Base-by-base conservation (phyloP, 2,329 filamentous ascomycete species). In the Triangularia verruculosa region DNA sequence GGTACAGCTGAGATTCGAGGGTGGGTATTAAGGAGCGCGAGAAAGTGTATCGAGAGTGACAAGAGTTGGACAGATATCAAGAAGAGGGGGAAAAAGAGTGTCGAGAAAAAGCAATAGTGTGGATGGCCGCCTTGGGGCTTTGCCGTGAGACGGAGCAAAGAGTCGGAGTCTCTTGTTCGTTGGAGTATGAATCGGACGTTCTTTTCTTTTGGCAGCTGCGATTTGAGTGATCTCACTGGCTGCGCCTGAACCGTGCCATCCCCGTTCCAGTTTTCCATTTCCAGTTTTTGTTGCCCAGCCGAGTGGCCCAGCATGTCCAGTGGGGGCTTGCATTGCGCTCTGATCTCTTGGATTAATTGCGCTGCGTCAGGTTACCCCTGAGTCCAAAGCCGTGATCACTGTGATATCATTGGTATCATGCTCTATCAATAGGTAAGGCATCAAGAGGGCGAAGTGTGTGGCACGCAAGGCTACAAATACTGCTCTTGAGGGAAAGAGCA, bases 331-430 rank as follows among this genome's bases (percentile, higher is more conserved):
- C 57, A 59, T 59, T 59, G 57, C 32, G 32, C 57, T 59, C 57
- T 24, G 34, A 59, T 59, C 57, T 52, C 39, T 52, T 47, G 57
- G 57, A 24, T 59, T 59, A 59, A 59, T 59, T 59, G 34, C 57
- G 57, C 57, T 52, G 57, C 57, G 57, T 59, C 57, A 59, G 57
- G 57, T 59, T 59, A 52, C 57, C 57, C 57, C 57, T 59, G 57
- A 59, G 52, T 59, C n/a, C 57, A 52, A 20, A 27, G 56, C 56
- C 34, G n/a, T 43, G 20, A n/a, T 58, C 32, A 39, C 34, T 20
- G 28, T 57, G 54, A 30, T 57, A 34, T 57, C 54, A 57, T 24
- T 20, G 25, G 6, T 47, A 20, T 47, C 39, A 47, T 47, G n/a
- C 39, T 22, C 39, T 47, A n/a, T n/a, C n/a, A n/a, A n/a, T n/a